Evolutionary conservation across 2,329 filamentous ascomycete species (phyloP).

Genomic region (Gyromitra esculenta): DNA sequence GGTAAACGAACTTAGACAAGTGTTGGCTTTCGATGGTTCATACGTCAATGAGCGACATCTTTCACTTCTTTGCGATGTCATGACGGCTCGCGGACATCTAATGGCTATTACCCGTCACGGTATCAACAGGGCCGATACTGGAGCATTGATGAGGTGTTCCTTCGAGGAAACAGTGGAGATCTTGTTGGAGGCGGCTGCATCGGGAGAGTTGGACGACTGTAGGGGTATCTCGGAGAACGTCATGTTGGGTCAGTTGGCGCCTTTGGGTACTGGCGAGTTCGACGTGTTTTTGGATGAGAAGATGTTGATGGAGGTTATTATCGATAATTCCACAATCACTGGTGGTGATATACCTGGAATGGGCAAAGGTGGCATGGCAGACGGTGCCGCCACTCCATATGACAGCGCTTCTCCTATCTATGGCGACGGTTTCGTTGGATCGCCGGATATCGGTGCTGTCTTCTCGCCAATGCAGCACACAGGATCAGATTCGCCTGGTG

Average conservation of each 20-base stretch:
- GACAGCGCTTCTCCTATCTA: conserved; percentile 84
- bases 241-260: conserved; percentile 96
- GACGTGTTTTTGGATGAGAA: conserved; percentile 91
- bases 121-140: conserved; percentile 97
- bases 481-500: conserved; percentile 68
- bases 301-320: conserved; percentile 94
- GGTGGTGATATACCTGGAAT: conserved; percentile 79
- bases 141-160: conserved; percentile 98
- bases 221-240: conserved; percentile 98
- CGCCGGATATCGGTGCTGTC: conserved; percentile 69
- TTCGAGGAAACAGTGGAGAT: conserved; percentile 99
- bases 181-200: conserved; percentile 90
- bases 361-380: conserved; percentile 77
- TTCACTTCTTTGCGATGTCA: conserved; percentile 92
- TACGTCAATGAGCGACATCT: conserved; percentile 99
- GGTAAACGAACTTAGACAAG: conserved; percentile 86
- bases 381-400: conserved; percentile 92
- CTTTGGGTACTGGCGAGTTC: conserved; percentile 96
- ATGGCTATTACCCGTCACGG: conserved; percentile 98
- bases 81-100: conserved; percentile 93
- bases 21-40: conserved; percentile 97
- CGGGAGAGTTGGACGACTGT: conserved; percentile 96
- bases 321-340: conserved; percentile 82
- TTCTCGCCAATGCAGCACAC: conserved; percentile 81
- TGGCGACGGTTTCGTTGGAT: conserved; percentile 70